These are phyloP conservation scores for Dalbergia cultrata DNA, from an alignment of 306 rosid species.

Conservation along the genomic window DNA sequence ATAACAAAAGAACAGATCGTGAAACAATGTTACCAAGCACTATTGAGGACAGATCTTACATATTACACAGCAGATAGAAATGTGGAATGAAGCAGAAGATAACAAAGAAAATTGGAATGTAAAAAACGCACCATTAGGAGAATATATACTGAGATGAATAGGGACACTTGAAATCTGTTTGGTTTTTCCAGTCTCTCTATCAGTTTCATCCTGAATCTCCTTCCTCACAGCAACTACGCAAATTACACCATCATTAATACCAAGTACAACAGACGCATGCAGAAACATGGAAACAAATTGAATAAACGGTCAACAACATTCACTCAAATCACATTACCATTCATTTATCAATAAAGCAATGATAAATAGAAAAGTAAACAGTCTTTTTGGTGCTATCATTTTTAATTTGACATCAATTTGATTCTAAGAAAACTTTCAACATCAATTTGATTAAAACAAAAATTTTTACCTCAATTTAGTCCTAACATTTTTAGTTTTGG, in stretches of 20 bases:
- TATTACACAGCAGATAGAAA: not conserved
- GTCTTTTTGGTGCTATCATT: too few relatives aligned
- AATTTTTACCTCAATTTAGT: too few relatives aligned
- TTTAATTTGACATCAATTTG: too few relatives aligned
- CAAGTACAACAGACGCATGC: not conserved
- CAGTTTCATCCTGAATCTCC: constrained; percentile 97
- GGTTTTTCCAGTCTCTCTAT: constrained; percentile 89
- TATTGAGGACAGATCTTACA: constrained; percentile 2
- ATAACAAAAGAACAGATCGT: constrained; percentile 1
- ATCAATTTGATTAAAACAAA: too few relatives aligned
- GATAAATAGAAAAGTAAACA: not conserved
- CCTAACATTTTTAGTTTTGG: too few relatives aligned
- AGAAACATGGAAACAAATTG: not conserved
- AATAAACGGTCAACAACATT: constrained; percentile 30
- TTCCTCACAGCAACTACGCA: constrained; percentile 90
- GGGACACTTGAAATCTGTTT: constrained; percentile 92
- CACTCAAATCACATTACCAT: constrained; percentile 33
- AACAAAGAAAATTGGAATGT: constrained; percentile 2
- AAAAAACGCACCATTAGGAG: constrained; percentile 79
- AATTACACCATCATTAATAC: constrained; percentile 30
- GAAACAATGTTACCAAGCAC: not conserved
- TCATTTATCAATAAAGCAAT: not conserved
- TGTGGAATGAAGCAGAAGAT: not conserved
- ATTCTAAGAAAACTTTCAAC: too few relatives aligned
- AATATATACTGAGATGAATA: constrained; percentile 93